These are phyloP conservation scores for Russula foetens DNA, from an alignment of 768 basidiomycete genomes.

Conservation along the genomic window DNA sequence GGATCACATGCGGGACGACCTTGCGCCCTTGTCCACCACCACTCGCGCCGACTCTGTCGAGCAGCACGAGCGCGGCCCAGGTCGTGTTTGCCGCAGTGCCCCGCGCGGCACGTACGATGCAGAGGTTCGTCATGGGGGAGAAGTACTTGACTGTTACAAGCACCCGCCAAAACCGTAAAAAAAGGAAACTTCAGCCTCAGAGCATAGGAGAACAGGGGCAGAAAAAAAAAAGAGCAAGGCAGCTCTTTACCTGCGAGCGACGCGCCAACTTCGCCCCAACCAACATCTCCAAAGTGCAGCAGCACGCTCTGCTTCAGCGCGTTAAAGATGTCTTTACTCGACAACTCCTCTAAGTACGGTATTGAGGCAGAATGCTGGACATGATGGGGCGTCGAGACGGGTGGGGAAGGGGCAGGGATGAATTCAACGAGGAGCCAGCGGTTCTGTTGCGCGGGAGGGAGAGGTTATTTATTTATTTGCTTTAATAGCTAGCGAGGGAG, in stretches of 20 bases:
- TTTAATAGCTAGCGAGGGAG: neutral
- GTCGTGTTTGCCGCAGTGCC: slow-evolving; percentile 66
- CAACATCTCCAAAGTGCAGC: slow-evolving; percentile 72
- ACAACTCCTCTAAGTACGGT: slow-evolving; percentile 47
- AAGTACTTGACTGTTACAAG: slow-evolving; percentile 78
- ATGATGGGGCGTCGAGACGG: slow-evolving; percentile 77
- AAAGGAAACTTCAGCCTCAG: no score
- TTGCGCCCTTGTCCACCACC: slow-evolving; percentile 28
- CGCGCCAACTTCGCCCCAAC: slow-evolving; percentile 74
- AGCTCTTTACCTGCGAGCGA: slow-evolving; percentile 58
- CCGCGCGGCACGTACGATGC: slow-evolving; percentile 78
- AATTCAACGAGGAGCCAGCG: slow-evolving; percentile 87
- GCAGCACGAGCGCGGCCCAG: slow-evolving; percentile 72
- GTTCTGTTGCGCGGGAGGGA: slow-evolving; percentile 42
- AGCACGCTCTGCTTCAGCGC: slow-evolving; percentile 65
- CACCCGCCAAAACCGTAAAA: no score
- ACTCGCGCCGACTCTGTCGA: slow-evolving; percentile 45
- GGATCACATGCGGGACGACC: slow-evolving; percentile 70
- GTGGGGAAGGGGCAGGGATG: slow-evolving; percentile 45
- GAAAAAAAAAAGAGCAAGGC: neutral
- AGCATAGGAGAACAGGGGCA: no score
- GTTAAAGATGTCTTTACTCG: slow-evolving; percentile 57
- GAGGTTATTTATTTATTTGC: neutral
- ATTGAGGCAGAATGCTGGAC: slow-evolving; percentile 30
- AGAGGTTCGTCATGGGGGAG: slow-evolving; percentile 74